phyloP scores from a whole-genome alignment of 2,329 filamentous ascomycete genomes.

The Chrysoporthe deuterocubensis region DNA sequence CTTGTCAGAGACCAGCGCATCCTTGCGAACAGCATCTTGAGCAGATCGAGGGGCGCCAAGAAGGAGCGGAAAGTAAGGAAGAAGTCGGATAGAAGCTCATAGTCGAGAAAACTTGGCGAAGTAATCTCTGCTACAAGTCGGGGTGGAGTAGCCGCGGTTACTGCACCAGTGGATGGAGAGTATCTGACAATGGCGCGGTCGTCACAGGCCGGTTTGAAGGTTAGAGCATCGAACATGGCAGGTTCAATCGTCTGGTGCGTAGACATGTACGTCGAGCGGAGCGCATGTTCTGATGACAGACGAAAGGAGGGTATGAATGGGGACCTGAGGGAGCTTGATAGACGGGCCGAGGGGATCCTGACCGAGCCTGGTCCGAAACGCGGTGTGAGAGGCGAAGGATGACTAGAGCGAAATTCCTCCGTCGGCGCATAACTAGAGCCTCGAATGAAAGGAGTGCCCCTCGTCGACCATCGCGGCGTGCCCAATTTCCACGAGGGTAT shows the following conservation, averaged over 20 bases:
- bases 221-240: conserved; percentile 80
- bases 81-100: conserved; percentile 95
- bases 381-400: conserved; percentile 50
- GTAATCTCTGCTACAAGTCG: conserved; percentile 95
- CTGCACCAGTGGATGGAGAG: conserved; percentile 69
- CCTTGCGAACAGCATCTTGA: conserved; percentile 83
- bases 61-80: conserved; percentile 95
- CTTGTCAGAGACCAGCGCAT: conserved; percentile 84
- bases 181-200: conserved; percentile 83
- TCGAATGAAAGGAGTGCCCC: conserved; percentile 76
- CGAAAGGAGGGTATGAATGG: conserved; percentile 42
- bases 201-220: conserved; percentile 78
- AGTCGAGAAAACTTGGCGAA: conserved; percentile 93
- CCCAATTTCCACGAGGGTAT: conserved; percentile 87
- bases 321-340: conserved; percentile 36
- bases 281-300: conserved; percentile 43
- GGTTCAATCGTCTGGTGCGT: conserved; percentile 64
- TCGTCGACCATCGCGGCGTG: conserved; percentile 76
- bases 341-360: conserved; percentile 42
- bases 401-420: conserved; percentile 70
- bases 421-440: conserved; percentile 80
- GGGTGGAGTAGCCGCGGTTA: conserved; percentile 87
- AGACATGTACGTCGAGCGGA: conserved; percentile 53
- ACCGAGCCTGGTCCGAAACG: conserved; percentile 42
- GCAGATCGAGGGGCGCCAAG: conserved; percentile 73